A percentile compares a stretch with the other conserved stretches of the same genome.
Evolutionary conservation across 371 early-diverging fungal genomes (phyloP).

Genomic region (Mucor circinelloides): DNA sequence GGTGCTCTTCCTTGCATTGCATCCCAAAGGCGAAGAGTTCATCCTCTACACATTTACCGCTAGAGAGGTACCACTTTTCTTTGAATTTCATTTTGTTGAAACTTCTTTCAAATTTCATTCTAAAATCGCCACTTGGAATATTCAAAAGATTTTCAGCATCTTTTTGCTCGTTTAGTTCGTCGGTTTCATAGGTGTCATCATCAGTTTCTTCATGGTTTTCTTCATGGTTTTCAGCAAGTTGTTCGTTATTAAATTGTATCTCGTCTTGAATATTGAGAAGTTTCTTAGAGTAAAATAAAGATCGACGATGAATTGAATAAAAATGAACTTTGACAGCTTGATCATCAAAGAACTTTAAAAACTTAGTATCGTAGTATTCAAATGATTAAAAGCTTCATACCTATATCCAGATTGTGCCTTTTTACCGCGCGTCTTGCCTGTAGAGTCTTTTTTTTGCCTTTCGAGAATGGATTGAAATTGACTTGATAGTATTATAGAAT

Average conservation of each 20-base stretch:
- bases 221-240: slow-evolving; percentile 6
- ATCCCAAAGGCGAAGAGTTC: slow-evolving; percentile 23
- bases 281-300: slow-evolving; percentile 12
- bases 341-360: background rate
- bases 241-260: slow-evolving; percentile 6
- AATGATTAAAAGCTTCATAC: slow-evolving; percentile 1
- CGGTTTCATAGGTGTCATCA: background rate
- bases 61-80: slow-evolving; percentile 23
- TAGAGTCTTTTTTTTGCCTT: slow-evolving; percentile 10
- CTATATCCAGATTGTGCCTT: slow-evolving; percentile 7
- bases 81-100: slow-evolving; percentile 17
- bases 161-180: slow-evolving; percentile 6
- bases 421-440: slow-evolving; percentile 10
- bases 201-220: slow-evolving; percentile 8
- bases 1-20: slow-evolving; percentile 18
- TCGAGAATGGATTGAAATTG: slow-evolving; percentile 8
- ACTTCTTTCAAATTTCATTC: slow-evolving; percentile 13
- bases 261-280: slow-evolving; percentile 10
- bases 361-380: background rate
- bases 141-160: slow-evolving; percentile 6
- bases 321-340: slow-evolving; percentile 10
- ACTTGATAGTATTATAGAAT: slow-evolving; percentile 13
- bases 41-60: slow-evolving; percentile 22
- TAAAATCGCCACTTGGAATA: slow-evolving; percentile 11
- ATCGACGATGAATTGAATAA: slow-evolving; percentile 15